phyloP scores from a whole-genome alignment of 495 filamentous ascomycete species.

The Apodospora peruviana region DNA sequence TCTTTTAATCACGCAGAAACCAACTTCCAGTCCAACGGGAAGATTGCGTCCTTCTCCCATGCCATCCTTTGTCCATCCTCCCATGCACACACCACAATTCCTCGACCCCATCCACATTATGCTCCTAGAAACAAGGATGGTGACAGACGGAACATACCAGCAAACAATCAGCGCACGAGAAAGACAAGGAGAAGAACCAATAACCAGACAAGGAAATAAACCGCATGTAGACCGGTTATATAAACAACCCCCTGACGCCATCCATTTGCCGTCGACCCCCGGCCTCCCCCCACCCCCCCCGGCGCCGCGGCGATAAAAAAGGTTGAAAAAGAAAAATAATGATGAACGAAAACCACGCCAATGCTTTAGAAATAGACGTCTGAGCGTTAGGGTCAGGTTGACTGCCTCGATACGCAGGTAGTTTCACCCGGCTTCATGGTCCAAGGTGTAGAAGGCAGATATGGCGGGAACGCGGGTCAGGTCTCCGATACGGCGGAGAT shows the following conservation, averaged over 20 bases:
- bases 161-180: neutral
- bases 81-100: conserved; percentile 13
- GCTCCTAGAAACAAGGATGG: neutral
- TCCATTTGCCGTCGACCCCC: conserved; percentile 14
- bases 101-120: neutral
- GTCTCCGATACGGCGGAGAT: conserved; percentile 11
- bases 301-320: conserved; percentile 24
- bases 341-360: conserved; percentile 7
- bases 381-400: conserved; percentile 2
- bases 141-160: neutral
- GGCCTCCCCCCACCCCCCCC: no score
- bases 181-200: neutral
- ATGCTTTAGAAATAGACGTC: conserved; percentile 13
- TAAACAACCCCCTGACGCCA: conserved; percentile 16
- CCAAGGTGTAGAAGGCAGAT: conserved; percentile 9
- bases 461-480: conserved; percentile 8
- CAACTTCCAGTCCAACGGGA: no score
- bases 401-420: conserved; percentile 9
- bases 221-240: conserved; percentile 1
- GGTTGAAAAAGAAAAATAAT: conserved; percentile 9
- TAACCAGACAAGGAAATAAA: conserved; percentile 1
- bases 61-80: neutral
- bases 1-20: neutral
- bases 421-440: conserved; percentile 2
- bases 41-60: no score